Base-by-base conservation (phyloP, 1,139 yeast genomes). In the Yamadazyma triangularis region DNA sequence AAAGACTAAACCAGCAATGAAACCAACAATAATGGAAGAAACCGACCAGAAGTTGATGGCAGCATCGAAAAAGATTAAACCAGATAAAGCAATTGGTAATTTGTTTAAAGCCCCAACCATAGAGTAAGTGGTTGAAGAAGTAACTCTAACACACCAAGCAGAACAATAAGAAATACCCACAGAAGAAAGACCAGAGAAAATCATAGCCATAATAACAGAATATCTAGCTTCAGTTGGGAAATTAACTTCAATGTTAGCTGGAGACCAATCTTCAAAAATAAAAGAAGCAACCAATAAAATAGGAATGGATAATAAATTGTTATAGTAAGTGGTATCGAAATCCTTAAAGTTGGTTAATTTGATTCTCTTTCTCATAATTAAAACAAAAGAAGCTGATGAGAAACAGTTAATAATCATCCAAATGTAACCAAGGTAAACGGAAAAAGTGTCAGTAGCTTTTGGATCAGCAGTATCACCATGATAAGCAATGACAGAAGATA, bases 101-200 rank as follows among this genome's bases (percentile, higher is more conserved):
- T 93, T 93, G 77, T 91, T 91, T 62, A 91, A 77, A 33, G 98
- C 98, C 56, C 98, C 98, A 42, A 91, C 97, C 98, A 91, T 91
- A 32, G 96, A 86, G 68, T 91, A 91, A 34, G 98, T 91, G 37
- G 98, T 91, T 21, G 97, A 88, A 13, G 96, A 87, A 27, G 98
- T 93, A 43, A 89, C 97, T 69, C 98, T 86, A 41, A 91, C 95
- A 77, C 98, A 91, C 98, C 98, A 91, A 40, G 96, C 98, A 19
- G 97, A 87, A 62, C 96, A 87, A 74, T 93, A 91, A 28, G 97
- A 88, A 56, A 93, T 91, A 63, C 95, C 96, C 35, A 91, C 94
- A 21, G 97, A 83, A 26, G 95, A 83, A 45, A 85, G 74, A 58
- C 98, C 98, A 27, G 96, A 85, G 52, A 89, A 74, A 42, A 91